Conservation (phyloP, 352 stramenopile genomes). For the Phytophthora cryptogea region DNA sequence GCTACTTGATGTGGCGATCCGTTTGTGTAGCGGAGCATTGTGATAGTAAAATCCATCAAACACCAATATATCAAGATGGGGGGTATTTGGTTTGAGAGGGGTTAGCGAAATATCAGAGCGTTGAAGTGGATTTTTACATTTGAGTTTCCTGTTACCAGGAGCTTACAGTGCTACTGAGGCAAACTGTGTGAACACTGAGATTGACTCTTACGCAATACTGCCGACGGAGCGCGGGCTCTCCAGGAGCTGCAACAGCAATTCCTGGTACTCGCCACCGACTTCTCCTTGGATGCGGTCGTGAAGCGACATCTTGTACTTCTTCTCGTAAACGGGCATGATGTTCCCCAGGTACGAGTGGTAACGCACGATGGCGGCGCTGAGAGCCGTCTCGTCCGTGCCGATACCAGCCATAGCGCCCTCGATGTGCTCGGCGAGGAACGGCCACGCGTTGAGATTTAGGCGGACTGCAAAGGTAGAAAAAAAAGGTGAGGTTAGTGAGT, state of each 20-base stretch:
- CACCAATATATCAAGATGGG: background rate
- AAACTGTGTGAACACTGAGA: background rate
- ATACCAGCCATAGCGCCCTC: conserved; percentile 69
- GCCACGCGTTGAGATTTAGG: conserved; percentile 60
- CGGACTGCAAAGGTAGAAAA: conserved; percentile 30
- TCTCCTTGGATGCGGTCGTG: conserved; percentile 62
- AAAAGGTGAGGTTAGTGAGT: conserved; percentile 14
- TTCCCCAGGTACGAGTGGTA: conserved; percentile 68
- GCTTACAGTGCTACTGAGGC: background rate
- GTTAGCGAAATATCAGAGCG: background rate
- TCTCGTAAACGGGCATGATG: conserved; percentile 57
- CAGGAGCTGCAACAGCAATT: conserved; percentile 64
- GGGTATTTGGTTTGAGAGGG: background rate
- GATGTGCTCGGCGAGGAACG: conserved; percentile 65
- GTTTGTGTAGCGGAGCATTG: background rate
- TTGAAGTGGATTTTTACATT: background rate
- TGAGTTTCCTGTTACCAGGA: background rate
- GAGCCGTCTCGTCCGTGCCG: conserved; percentile 69
- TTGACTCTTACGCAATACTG: conserved; percentile 33
- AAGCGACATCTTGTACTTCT: conserved; percentile 64
- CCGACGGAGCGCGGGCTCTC: conserved; percentile 43
- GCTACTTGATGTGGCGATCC: background rate
- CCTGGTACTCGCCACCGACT: conserved; percentile 59
- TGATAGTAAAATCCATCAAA: background rate
- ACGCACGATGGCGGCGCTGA: conserved; percentile 67